A percentile compares a stretch with the other conserved stretches of the same genome.
phyloP scores from a whole-genome alignment of 148 eudicot genomes.

The Chenopodium quinoa region DNA sequence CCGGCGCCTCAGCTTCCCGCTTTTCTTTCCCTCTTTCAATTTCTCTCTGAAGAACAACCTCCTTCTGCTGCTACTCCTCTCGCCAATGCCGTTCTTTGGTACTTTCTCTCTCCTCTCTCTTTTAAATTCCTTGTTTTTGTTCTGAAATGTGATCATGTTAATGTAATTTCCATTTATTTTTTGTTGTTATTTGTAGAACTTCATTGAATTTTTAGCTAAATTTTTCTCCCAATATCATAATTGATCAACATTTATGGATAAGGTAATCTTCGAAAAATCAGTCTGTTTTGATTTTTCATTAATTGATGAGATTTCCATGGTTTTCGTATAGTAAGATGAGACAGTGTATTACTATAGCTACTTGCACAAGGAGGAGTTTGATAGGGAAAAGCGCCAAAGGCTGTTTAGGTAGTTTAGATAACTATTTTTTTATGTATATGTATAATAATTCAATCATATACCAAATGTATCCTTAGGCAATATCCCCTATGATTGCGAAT shows the following conservation, averaged over 20 bases:
- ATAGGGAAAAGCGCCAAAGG: background rate
- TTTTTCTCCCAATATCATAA: no score
- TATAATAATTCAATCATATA: no score
- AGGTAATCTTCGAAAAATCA: no score
- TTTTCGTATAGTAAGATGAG: background rate
- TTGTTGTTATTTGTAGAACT: no score
- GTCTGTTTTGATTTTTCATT: no score
- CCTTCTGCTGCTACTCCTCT: background rate
- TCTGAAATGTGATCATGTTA: background rate
- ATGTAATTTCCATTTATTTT: no score
- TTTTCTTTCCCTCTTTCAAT: background rate
- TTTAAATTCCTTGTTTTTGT: background rate
- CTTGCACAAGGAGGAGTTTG: background rate
- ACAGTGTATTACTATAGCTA: background rate
- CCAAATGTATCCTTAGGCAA: background rate
- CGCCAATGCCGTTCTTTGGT: background rate
- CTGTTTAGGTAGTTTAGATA: background rate
- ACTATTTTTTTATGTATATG: background rate
- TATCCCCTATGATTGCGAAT: background rate
- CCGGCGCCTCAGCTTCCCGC: conserved; percentile 5
- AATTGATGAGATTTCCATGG: background rate
- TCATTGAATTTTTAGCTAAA: no score
- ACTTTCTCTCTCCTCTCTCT: background rate
- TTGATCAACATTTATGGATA: no score
- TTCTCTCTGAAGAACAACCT: background rate